Base-by-base conservation (phyloP, 2,329 filamentous ascomycete species). In the Dactylonectria macrodidyma region DNA sequence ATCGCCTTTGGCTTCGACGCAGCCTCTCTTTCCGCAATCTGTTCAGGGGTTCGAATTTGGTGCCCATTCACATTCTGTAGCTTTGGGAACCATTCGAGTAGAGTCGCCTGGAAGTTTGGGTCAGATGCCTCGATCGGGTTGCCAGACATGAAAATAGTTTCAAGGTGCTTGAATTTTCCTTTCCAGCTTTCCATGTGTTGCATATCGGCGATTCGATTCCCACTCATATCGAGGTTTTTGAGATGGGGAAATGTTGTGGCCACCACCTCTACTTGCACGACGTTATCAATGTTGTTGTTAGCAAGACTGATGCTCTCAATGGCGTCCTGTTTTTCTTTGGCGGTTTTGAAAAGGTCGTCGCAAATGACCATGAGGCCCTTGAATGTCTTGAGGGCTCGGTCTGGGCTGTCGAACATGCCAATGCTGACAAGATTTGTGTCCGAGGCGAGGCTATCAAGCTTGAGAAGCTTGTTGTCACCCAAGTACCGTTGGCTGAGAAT, bases 301-400 rank as follows among this genome's bases (percentile, higher is more conserved):
- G 92, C 91, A 12, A 99, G 87, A 44, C 92, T 93, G 75, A 98
- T 91, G 77, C 94, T 95, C 71, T 92, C 85, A 56, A 99, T 92
- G 5, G 92, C 92, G 54, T 95, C 91, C 57, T 90, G 88, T 79
- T 95, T 95, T 57, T 92, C 91, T 67, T 91, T 86, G 12, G 88
- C 78, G 2, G 88, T 91, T 72, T 92, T 91, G 83, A 97, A 97
- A 19, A 92, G 88, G 68, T 89, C 84, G 60, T 97, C 91, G 78
- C 93, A 95, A 54, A 98, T 91, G 66, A 90, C 90, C 93, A 98
- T 97, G 69, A 98, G 86, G 1, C 93, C 95, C 59, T 93, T 93
- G 82, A 98, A 98, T 69, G 97, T 93, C 80, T 98, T 99, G 70
- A 92, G 89, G 52, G 93, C 90, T 1, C 91, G 91, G 3, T 91